phyloP scores from a whole-genome alignment of 2,329 filamentous ascomycete species.

The Fusarium sp. region DNA sequence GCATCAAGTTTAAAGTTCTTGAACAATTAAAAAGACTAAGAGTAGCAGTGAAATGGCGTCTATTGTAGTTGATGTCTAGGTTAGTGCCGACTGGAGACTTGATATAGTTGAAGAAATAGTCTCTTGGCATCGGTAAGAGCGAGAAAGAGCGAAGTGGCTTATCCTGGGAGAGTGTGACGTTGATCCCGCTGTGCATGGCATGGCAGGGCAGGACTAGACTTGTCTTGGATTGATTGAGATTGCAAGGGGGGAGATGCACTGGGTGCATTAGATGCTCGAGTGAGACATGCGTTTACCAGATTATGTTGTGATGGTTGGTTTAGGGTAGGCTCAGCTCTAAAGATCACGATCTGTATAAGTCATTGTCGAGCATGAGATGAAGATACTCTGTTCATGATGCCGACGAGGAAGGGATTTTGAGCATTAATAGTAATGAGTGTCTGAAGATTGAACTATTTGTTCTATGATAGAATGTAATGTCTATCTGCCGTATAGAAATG shows the following conservation, averaged over 20 bases:
- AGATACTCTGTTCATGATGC: too few relatives aligned
- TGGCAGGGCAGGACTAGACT: not conserved
- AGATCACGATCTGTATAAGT: not conserved
- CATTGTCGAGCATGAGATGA: not conserved
- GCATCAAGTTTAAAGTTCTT: not conserved
- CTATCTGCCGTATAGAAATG: not conserved
- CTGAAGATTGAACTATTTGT: not conserved
- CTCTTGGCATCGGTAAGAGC: not conserved
- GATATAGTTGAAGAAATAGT: not conserved
- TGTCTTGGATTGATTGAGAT: slow-evolving; percentile 4
- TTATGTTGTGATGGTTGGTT: not conserved
- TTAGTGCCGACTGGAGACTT: not conserved
- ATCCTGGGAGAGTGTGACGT: not conserved
- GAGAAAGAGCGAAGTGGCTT: slow-evolving; percentile 7
- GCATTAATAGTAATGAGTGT: not conserved
- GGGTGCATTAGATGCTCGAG: not conserved
- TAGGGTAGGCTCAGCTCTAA: not conserved
- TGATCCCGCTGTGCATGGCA: not conserved
- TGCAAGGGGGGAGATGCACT: not conserved
- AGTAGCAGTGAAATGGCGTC: not conserved
- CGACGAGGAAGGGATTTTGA: not conserved
- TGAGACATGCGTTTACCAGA: slow-evolving; percentile 3
- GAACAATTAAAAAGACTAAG: slow-evolving; percentile 2
- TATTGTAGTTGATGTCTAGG: not conserved
- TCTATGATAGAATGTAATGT: not conserved